Base-by-base conservation (phyloP, 805 yeast genomes). In the Lachancea sp. region DNA sequence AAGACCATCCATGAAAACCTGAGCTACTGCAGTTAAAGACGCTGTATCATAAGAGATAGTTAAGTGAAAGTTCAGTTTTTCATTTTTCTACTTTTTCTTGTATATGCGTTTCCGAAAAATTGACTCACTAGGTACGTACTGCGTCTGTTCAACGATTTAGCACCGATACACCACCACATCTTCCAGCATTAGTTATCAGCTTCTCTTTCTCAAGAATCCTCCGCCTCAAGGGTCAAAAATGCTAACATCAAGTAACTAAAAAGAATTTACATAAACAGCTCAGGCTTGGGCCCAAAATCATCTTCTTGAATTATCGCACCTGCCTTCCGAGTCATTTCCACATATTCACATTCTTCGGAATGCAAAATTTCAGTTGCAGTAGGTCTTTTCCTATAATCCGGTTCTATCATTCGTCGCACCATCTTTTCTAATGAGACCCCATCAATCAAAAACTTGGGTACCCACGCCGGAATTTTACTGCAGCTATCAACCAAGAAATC, bases 281-380 rank as follows among this genome's bases (percentile, higher is more conserved):
- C 77, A 0, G 84, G 80, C 44, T 69, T 68, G 1, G 97, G 96
- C 0, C 97, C 98, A 59, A 74, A 88, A 50, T 92, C 97, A 15
- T 97, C 97, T 65, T 90, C 98, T 54, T 81, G 92, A 47, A 92
- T 83, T 2, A 89, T 83, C 3, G 97, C 96, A 4, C 97, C 96
- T 5, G 95, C 85, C 57, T 83, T 83, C 38, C 96, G 71, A 45
- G 90, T 72, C 40, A 72, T 64, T 48, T 89, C 96, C 29, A 92
- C 89, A 43, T 80, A 74, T 34, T 74, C 70, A 46, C 92, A 78
- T 59, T 92, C 97, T 34, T 73, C 75, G 48, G 80, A 70, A 40
- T 69, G 72, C 41, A 92, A 64, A n/a, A 92, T 70, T 45, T 78
- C 75, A 20, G 67, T 72, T 0, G 95, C 90, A 5, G 81, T 77